Base-by-base conservation (phyloP, 2,329 filamentous ascomycete genomes). In the Rhinocladiella mackenziei region DNA sequence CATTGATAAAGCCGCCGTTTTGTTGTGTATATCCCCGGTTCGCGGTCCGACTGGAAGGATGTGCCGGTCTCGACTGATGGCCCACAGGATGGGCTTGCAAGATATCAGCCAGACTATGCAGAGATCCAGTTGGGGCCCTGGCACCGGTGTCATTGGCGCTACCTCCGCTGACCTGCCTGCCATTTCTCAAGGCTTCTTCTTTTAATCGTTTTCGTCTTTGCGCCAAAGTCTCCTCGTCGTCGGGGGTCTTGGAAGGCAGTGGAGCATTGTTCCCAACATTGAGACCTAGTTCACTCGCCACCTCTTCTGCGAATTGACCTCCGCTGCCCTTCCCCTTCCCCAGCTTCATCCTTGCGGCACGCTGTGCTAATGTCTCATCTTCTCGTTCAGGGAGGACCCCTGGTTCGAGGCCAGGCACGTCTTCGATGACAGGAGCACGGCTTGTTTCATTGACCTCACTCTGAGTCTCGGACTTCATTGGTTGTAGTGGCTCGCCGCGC, bases 11-110 rank as follows among this genome's bases (percentile, higher is more conserved):
- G 15, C 26, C 36, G 28, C 26, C 22, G 29, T 45, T 47, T 33
- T 54, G 50, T 14, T 45, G 47, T 28, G 34, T 9, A 23, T 30
- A 45, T 3, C 38, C 38, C 33, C 41, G 43, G 31, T 34, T 43
- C 34, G 42, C n/a, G 26, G 44, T 34, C 25, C 43, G 35, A 13
- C 31, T 39, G 14, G 34, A n/a, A 32, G 30, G 17, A 29, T 36
- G 14, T 19, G 40, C 50, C 45, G 29, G 50, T 38, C 39, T 50
- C 28, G 43, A 23, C 32, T 38, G 51, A 17, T 25, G 28, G 22
- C 64, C 60, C 17, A 63, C 61, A 4, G 78, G 78, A 54, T 79
- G 74, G 2, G 72, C 70, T 46, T 75, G 67, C 7, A 84, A 71
- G 20, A 73, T 58, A 51, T 68, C 61, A 5, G 68, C 69, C 63